Evolutionary conservation across 2,329 filamentous ascomycete genomes (phyloP).

Genomic region (Fusarium anguioides): DNA sequence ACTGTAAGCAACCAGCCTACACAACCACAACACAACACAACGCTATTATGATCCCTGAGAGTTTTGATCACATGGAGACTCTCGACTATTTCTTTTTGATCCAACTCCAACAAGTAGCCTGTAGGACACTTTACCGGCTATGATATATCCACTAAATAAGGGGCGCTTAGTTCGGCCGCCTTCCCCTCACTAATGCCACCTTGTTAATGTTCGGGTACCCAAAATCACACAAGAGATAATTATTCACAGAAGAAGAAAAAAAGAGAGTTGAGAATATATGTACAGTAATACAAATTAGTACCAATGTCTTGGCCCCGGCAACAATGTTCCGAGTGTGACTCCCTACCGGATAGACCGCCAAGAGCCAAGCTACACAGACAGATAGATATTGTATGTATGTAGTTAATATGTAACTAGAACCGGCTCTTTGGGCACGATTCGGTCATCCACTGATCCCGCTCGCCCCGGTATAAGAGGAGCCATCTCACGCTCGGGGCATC

Average conservation of each 20-base stretch:
- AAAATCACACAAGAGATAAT: slow-evolving; percentile 21
- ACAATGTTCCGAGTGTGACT: slow-evolving; percentile 33
- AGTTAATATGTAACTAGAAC: not conserved
- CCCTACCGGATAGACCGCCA: slow-evolving; percentile 23
- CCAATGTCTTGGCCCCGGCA: slow-evolving; percentile 34
- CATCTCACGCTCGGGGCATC: slow-evolving; percentile 23
- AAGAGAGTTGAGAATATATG: not conserved
- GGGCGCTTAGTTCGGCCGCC: slow-evolving; percentile 31
- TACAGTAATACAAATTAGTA: not conserved
- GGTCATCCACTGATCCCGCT: slow-evolving; percentile 11
- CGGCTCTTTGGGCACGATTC: slow-evolving; percentile 26
- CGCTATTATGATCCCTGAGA: slow-evolving; percentile 23
- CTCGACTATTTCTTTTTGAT: slow-evolving; percentile 31
- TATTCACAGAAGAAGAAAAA: not conserved
- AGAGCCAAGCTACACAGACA: not conserved
- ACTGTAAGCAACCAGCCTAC: no score
- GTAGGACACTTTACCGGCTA: slow-evolving; percentile 31
- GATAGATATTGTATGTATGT: not conserved
- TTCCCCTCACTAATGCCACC: slow-evolving; percentile 46
- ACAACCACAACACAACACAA: slow-evolving; percentile 13
- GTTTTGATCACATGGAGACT: slow-evolving; percentile 39
- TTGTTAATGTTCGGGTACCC: slow-evolving; percentile 41
- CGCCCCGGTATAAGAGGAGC: not conserved
- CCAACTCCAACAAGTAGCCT: slow-evolving; percentile 23
- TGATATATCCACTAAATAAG: slow-evolving; percentile 40